These are phyloP conservation scores for Cornus controversa DNA, from an alignment of 148 eudicot genomes.

Conservation along the genomic window DNA sequence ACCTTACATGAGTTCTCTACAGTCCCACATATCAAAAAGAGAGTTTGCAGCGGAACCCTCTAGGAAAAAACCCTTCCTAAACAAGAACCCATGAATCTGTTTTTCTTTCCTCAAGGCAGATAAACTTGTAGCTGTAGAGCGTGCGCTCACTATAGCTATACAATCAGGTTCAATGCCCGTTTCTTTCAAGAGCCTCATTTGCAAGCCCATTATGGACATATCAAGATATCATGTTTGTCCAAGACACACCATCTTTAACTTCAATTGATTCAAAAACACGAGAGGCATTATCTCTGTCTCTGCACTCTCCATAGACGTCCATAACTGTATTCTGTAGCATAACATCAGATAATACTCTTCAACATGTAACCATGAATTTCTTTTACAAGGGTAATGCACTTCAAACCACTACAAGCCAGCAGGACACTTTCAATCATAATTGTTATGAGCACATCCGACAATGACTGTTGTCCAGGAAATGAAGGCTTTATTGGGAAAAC, in stretches of 20 bases:
- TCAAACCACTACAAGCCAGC: constrained; percentile 64
- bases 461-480: constrained; percentile 82
- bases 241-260: constrained; percentile 65
- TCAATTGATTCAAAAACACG: constrained; percentile 46
- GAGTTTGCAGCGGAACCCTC: constrained; percentile 66
- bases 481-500: constrained; percentile 53
- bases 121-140: constrained; percentile 63
- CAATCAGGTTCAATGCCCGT: constrained; percentile 56
- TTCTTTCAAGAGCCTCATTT: constrained; percentile 63
- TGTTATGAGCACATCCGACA: constrained; percentile 64
- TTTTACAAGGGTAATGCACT: constrained; percentile 53
- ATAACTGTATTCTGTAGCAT: constrained; percentile 56
- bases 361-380: constrained; percentile 67
- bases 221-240: constrained; percentile 82
- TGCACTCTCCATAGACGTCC: constrained; percentile 71
- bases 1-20: constrained; percentile 55
- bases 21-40: constrained; percentile 80
- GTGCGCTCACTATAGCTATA: constrained; percentile 54
- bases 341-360: constrained; percentile 52
- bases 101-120: constrained; percentile 76
- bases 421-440: constrained; percentile 69
- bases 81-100: constrained; percentile 75
- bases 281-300: constrained; percentile 47
- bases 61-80: constrained; percentile 50
- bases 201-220: constrained; percentile 57